Conservation (phyloP, 352 stramenopile species). For the Globisporangium sylvaticum region DNA sequence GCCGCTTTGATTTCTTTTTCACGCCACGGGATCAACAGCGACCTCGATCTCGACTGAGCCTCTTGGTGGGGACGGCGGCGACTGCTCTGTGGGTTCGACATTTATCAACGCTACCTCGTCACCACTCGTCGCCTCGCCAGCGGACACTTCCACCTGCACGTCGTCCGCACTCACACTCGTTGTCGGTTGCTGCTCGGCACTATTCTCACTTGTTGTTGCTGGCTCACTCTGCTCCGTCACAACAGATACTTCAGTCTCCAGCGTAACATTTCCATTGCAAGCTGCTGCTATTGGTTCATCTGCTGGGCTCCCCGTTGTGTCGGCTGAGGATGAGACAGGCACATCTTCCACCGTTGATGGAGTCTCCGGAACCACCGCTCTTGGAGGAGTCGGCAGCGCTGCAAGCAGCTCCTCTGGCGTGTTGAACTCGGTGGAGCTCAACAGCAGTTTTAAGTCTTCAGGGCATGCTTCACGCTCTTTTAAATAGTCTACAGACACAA, state of each 20-base stretch:
- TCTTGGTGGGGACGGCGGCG: background rate
- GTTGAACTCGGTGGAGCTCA: conserved; percentile 20
- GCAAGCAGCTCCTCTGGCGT: conserved; percentile 28
- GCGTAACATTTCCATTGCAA: too few species aligned
- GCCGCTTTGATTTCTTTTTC: conserved; percentile 3
- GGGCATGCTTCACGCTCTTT: conserved; percentile 27
- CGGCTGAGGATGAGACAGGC: conserved; percentile 4
- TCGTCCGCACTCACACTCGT: background rate
- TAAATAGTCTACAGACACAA: conserved; percentile 19
- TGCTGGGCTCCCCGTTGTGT: too few species aligned
- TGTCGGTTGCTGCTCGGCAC: background rate
- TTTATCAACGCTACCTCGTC: background rate
- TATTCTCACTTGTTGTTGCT: background rate
- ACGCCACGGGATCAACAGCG: conserved; percentile 21
- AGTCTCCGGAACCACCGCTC: conserved; percentile 19
- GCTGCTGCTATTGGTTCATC: too few species aligned
- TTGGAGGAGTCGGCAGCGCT: too few species aligned
- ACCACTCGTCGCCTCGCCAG: background rate
- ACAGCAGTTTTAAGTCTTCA: conserved; percentile 19
- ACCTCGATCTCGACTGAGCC: conserved; percentile 10
- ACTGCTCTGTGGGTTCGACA: background rate
- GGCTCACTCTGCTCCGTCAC: background rate
- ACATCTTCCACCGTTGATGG: conserved; percentile 8
- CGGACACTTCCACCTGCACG: background rate
- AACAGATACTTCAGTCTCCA: too few species aligned